Percentiles rank a stretch among this genome's conserved stretches.
These are phyloP conservation scores for Opeltia flavorubescens DNA, from an alignment of 495 filamentous ascomycete genomes.

Conservation along the genomic window DNA sequence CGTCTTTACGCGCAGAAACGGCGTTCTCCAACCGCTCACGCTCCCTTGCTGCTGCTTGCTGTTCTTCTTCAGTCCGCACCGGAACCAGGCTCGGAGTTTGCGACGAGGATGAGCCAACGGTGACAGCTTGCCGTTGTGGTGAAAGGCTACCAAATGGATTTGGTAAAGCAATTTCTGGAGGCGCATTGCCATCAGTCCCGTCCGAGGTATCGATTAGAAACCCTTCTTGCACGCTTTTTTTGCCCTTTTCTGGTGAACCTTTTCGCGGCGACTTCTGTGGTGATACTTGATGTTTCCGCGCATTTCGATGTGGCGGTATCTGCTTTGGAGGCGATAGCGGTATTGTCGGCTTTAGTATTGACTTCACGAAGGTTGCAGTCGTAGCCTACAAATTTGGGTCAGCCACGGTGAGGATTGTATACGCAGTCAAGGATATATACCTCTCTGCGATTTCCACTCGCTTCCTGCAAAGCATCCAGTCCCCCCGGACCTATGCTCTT, in stretches of 20 bases:
- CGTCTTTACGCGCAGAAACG: conserved; percentile 61
- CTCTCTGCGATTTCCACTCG: conserved; percentile 67
- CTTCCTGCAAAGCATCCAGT: conserved; percentile 64
- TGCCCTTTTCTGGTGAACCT: conserved; percentile 3
- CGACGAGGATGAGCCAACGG: conserved; percentile 20
- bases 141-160: conserved; percentile 13
- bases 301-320: conserved; percentile 36
- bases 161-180: conserved; percentile 24
- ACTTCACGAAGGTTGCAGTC: conserved; percentile 45
- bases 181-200: neutral
- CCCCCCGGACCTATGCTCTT: conserved; percentile 92
- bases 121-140: conserved; percentile 11
- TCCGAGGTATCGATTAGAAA: conserved; percentile 19
- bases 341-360: conserved; percentile 76
- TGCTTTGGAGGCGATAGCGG: conserved; percentile 49
- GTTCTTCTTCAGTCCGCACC: conserved; percentile 60
- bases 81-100: conserved; percentile 29
- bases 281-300: conserved; percentile 27
- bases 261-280: conserved; percentile 9
- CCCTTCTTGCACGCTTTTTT: conserved; percentile 19
- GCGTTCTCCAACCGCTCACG: conserved; percentile 43
- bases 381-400: conserved; percentile 30
- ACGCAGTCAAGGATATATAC: conserved; percentile 30
- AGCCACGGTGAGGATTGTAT: neutral
- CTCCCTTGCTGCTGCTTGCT: conserved; percentile 60